Percentiles rank a stretch among this genome's conserved stretches.
Conservation (phyloP, 805 yeast genomes). For the Peterozyma xylosa region DNA sequence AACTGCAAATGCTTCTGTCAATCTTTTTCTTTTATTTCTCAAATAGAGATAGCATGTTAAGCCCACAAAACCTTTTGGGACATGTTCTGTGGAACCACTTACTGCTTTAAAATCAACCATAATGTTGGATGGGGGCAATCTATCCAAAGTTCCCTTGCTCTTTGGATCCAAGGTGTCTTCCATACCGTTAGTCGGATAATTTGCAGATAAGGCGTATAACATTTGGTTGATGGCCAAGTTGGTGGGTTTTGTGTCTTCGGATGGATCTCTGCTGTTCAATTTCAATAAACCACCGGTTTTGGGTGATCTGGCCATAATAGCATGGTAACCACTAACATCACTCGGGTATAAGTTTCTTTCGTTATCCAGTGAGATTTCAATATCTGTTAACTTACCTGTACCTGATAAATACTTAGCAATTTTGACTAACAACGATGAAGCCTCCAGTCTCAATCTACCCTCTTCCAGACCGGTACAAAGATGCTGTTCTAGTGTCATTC, state of each 20-base stretch:
- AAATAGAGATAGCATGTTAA: constrained; percentile 68
- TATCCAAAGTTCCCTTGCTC: constrained; percentile 36
- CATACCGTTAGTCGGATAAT: constrained; percentile 47
- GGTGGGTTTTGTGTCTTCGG: constrained; percentile 38
- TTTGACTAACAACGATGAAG: constrained; percentile 45
- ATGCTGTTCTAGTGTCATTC: constrained; percentile 42
- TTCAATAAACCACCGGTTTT: constrained; percentile 49
- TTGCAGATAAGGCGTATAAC: constrained; percentile 63
- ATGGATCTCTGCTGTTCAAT: constrained; percentile 17
- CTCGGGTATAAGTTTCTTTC: constrained; percentile 12
- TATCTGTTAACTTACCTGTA: constrained; percentile 26
- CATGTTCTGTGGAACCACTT: constrained; percentile 44
- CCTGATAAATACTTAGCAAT: constrained; percentile 54
- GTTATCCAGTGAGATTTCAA: constrained; percentile 10
- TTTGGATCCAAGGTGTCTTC: constrained; percentile 33
- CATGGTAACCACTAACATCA: constrained; percentile 47
- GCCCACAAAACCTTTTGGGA: constrained; percentile 63
- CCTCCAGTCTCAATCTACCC: constrained; percentile 37
- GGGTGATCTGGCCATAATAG: constrained; percentile 59
- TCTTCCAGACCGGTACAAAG: constrained; percentile 50
- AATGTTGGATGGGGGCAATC: constrained; percentile 55
- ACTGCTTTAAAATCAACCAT: constrained; percentile 73
- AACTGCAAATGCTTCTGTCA: constrained; percentile 77
- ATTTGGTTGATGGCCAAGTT: constrained; percentile 60
- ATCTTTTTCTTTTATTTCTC: constrained; percentile 51